These are phyloP conservation scores for Diversispora epigaea DNA, from an alignment of 192 early-diverging fungal genomes.

Conservation along the genomic window DNA sequence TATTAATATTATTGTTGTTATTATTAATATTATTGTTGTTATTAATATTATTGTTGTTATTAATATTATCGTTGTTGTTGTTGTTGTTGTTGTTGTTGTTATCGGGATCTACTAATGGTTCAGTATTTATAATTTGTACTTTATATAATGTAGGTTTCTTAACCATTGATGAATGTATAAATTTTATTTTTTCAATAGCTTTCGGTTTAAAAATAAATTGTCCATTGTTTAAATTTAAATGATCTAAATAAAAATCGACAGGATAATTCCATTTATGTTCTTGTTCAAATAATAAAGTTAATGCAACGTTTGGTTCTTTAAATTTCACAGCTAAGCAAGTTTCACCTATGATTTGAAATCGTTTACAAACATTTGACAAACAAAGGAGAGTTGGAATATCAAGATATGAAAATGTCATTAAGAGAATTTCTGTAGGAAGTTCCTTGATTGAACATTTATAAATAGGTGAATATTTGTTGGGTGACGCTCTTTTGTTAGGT, in stretches of 20 bases:
- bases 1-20: not conserved
- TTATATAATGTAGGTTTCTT: not conserved
- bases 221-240: not conserved
- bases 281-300: slow-evolving; percentile 13
- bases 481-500: too few species aligned
- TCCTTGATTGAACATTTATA: not conserved
- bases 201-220: slow-evolving; percentile 5
- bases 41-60: not conserved
- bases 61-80: not conserved
- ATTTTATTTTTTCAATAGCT: not conserved
- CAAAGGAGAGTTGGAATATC: not conserved
- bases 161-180: not conserved
- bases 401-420: not conserved
- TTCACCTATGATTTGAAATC: not conserved
- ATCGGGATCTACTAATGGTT: not conserved
- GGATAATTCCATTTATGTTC: not conserved
- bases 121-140: not conserved
- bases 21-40: not conserved
- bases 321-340: slow-evolving; percentile 6
- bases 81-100: not conserved
- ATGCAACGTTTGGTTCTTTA: not conserved
- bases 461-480: too few species aligned
- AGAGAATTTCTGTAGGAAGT: slow-evolving; percentile 15
- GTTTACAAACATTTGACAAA: slow-evolving; percentile 7
- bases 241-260: not conserved